These are phyloP conservation scores for Agrocybe pediades DNA, from an alignment of 768 basidiomycete genomes.

Conservation along the genomic window DNA sequence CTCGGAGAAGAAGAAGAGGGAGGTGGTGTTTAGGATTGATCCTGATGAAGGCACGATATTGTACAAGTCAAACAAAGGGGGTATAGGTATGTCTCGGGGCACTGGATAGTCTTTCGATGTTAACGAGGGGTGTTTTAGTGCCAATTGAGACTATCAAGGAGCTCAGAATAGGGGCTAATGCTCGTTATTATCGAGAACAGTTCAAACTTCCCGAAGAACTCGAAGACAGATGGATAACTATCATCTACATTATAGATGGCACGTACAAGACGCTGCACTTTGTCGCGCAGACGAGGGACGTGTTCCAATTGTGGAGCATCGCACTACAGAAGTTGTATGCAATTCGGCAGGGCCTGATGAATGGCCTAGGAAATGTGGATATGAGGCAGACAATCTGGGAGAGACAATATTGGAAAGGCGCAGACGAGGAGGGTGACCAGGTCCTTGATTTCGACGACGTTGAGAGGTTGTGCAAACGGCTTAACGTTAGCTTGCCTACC, in stretches of 20 bases:
- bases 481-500: constrained; percentile 63
- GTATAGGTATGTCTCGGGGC: constrained; percentile 51
- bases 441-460: constrained; percentile 72
- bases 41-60: constrained; percentile 76
- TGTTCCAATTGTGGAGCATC: constrained; percentile 52
- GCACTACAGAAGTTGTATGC: constrained; percentile 66
- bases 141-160: constrained; percentile 88
- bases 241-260: constrained; percentile 79
- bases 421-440: constrained; percentile 63
- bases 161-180: constrained; percentile 72
- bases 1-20: constrained; percentile 71
- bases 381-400: constrained; percentile 75
- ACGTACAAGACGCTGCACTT: constrained; percentile 87
- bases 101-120: background rate
- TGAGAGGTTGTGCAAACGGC: constrained; percentile 65
- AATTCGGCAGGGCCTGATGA: constrained; percentile 71
- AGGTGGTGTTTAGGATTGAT: constrained; percentile 67
- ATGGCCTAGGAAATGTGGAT: constrained; percentile 62
- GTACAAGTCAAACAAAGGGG: constrained; percentile 66
- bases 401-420: constrained; percentile 79
- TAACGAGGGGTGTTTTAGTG: constrained; percentile 45
- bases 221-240: constrained; percentile 79
- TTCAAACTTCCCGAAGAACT: constrained; percentile 63
- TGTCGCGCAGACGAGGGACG: constrained; percentile 61
- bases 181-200: constrained; percentile 70